Conservation (phyloP, 768 basidiomycete species). For the Pleurotus cornucopiae region DNA sequence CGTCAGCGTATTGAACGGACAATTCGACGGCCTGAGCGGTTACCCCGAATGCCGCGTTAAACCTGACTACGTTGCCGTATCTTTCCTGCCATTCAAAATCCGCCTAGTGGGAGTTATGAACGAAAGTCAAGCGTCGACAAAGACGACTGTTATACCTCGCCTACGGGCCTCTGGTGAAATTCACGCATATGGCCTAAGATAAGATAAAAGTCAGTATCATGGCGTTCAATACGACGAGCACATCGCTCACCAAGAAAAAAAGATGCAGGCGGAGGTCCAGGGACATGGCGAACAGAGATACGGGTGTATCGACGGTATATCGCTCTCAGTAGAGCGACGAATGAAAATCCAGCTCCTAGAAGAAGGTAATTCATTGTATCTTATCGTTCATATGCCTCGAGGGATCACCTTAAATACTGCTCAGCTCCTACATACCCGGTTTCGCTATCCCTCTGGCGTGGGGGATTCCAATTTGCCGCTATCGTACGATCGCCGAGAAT, state of each 20-base stretch:
- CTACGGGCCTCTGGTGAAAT: slow-evolving; percentile 28
- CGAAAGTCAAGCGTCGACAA: slow-evolving; percentile 8
- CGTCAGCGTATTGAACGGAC: background rate
- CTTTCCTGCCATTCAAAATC: slow-evolving; percentile 41
- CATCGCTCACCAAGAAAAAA: slow-evolving; percentile 33
- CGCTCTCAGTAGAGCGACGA: background rate
- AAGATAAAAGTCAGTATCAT: background rate
- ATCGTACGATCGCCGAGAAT: too few species aligned
- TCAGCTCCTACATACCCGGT: too few species aligned
- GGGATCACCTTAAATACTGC: too few species aligned
- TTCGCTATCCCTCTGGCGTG: too few species aligned
- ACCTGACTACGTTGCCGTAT: slow-evolving; percentile 37
- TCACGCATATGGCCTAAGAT: slow-evolving; percentile 23
- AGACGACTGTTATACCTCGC: slow-evolving; percentile 19
- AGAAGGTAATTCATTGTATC: too few species aligned
- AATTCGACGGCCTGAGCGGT: slow-evolving; percentile 8
- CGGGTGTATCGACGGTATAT: slow-evolving; percentile 27
- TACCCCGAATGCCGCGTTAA: slow-evolving; percentile 36
- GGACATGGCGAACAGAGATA: slow-evolving; percentile 28
- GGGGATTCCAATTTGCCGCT: too few species aligned
- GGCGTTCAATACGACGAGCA: background rate
- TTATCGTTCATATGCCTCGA: too few species aligned
- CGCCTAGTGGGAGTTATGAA: slow-evolving; percentile 21
- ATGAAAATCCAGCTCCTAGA: too few species aligned
- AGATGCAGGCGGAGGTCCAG: slow-evolving; percentile 29